These are phyloP conservation scores for Alternaria incomplexa DNA, from an alignment of 2,329 filamentous ascomycete species.

Conservation along the genomic window DNA sequence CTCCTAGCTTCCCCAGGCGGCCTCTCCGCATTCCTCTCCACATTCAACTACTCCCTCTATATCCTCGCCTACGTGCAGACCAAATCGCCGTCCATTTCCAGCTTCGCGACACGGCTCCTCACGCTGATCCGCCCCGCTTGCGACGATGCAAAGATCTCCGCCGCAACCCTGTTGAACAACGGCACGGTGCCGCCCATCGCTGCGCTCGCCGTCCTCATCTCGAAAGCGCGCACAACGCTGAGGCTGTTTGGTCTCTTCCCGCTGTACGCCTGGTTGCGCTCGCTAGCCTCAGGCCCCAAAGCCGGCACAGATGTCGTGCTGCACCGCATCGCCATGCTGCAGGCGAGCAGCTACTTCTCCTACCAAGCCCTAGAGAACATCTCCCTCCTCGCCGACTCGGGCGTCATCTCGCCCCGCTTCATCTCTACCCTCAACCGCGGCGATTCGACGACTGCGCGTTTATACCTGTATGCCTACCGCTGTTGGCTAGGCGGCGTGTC, in stretches of 20 bases:
- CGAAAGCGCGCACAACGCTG: constrained; percentile 52
- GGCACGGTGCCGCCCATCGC: constrained; percentile 41
- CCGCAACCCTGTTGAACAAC: constrained; percentile 33
- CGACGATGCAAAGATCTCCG: constrained; percentile 29
- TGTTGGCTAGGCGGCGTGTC: constrained; percentile 52
- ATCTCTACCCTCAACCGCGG: constrained; percentile 48
- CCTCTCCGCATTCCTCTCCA: constrained; percentile 53
- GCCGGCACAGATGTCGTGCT: constrained; percentile 50
- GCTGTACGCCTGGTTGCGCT: constrained; percentile 54
- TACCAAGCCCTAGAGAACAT: constrained; percentile 56
- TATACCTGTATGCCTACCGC: constrained; percentile 52
- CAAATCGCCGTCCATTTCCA: constrained; percentile 42
- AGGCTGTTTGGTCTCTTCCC: constrained; percentile 53
- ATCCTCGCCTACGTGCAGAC: constrained; percentile 53
- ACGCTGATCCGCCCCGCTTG: constrained; percentile 42
- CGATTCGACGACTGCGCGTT: constrained; percentile 38
- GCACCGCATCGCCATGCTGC: constrained; percentile 50
- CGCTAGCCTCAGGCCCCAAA: constrained; percentile 50
- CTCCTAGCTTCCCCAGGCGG: constrained; percentile 53
- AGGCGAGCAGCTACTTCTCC: constrained; percentile 51
- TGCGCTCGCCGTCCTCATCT: constrained; percentile 49
- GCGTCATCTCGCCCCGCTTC: constrained; percentile 44
- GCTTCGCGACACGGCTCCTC: constrained; percentile 38
- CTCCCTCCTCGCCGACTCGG: constrained; percentile 51
- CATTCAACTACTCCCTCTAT: constrained; percentile 56